These are phyloP conservation scores for Imleria badia DNA, from an alignment of 768 basidiomycete genomes.

Conservation along the genomic window DNA sequence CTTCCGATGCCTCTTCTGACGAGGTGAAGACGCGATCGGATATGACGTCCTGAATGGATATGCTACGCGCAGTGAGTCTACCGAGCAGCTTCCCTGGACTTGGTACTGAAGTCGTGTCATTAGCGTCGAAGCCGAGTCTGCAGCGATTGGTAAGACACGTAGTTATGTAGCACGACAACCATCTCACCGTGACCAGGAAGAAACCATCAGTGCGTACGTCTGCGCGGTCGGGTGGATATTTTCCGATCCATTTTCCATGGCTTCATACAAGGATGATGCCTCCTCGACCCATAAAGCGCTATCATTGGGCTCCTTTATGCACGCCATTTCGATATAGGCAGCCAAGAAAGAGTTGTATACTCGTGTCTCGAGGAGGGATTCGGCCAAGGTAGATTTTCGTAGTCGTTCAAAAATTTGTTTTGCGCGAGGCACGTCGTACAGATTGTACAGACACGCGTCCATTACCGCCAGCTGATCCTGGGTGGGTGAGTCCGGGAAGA, in stretches of 20 bases:
- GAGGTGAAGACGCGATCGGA: slow-evolving; percentile 55
- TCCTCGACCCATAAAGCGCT: slow-evolving; percentile 59
- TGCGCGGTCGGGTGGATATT: slow-evolving; percentile 48
- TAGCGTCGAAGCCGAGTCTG: slow-evolving; percentile 41
- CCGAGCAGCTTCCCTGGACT: slow-evolving; percentile 38
- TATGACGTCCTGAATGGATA: slow-evolving; percentile 52
- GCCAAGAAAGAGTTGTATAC: slow-evolving; percentile 67
- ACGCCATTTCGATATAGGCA: slow-evolving; percentile 63
- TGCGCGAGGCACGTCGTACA: slow-evolving; percentile 77
- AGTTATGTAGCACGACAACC: neutral
- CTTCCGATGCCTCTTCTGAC: slow-evolving; percentile 52
- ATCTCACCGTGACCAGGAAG: slow-evolving; percentile 53
- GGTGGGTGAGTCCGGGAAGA: slow-evolving; percentile 63
- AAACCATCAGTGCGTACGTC: slow-evolving; percentile 71
- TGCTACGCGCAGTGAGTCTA: slow-evolving; percentile 46
- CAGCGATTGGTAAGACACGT: slow-evolving; percentile 12
- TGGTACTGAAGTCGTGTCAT: slow-evolving; percentile 13
- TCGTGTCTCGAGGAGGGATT: slow-evolving; percentile 46
- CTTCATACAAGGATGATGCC: slow-evolving; percentile 57
- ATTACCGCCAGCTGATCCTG: slow-evolving; percentile 76
- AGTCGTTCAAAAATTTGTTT: slow-evolving; percentile 68
- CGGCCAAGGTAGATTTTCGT: slow-evolving; percentile 41
- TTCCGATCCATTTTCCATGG: slow-evolving; percentile 51
- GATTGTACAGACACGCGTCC: slow-evolving; percentile 76
- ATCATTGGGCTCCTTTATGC: slow-evolving; percentile 42